Conservation (phyloP, 1,284 basidiomycete species). For the Ceraceosorus bombacis region DNA sequence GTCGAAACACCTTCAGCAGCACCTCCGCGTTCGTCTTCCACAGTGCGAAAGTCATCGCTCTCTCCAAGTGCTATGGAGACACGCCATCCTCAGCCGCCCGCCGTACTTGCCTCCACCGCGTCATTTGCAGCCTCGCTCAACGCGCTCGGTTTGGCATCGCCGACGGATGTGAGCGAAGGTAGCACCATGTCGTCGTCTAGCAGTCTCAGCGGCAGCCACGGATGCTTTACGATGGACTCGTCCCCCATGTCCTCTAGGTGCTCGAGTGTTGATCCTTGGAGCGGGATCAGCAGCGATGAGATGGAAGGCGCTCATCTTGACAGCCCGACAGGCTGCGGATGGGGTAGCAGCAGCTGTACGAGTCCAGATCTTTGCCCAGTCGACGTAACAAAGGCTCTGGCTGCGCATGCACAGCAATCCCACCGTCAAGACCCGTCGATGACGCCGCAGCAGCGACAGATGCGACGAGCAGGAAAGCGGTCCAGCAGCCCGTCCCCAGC, state of each 20-base stretch:
- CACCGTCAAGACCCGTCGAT: no score
- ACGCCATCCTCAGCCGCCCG: neutral
- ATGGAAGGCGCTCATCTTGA: neutral
- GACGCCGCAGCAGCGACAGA: no score
- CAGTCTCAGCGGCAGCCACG: neutral
- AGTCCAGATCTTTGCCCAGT: slow-evolving; percentile 5
- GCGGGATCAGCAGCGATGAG: slow-evolving; percentile 3
- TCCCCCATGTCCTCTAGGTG: slow-evolving; percentile 11
- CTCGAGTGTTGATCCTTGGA: slow-evolving; percentile 10
- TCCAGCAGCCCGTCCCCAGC: no score
- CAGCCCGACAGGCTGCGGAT: slow-evolving; percentile 2
- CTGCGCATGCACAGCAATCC: no score
- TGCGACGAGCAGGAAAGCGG: no score
- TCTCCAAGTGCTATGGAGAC: neutral
- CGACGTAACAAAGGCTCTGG: neutral
- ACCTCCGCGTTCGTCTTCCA: no score
- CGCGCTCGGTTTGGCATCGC: neutral
- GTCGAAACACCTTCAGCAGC: no score
- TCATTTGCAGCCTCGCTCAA: neutral
- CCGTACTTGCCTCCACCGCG: neutral
- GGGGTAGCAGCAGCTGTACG: slow-evolving; percentile 11
- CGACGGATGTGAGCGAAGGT: neutral
- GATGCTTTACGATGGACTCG: slow-evolving; percentile 2
- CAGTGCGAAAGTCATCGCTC: no score
- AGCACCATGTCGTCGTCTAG: neutral